phyloP scores from a whole-genome alignment of 805 yeast species.

The Candida sithepensis region DNA sequence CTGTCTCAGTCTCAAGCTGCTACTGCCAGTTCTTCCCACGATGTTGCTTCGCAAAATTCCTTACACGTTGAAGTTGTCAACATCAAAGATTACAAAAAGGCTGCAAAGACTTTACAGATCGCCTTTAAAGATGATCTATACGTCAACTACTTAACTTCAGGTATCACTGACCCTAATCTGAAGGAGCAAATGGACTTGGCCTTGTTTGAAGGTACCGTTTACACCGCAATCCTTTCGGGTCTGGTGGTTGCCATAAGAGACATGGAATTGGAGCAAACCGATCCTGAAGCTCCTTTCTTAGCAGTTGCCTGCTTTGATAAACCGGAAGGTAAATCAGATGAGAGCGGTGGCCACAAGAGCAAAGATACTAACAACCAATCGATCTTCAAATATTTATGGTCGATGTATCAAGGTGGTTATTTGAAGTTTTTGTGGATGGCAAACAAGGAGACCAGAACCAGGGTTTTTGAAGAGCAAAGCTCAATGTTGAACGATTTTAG shows the following conservation, averaged over 20 bases:
- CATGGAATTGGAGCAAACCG: constrained; percentile 38
- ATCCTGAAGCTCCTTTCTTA: constrained; percentile 41
- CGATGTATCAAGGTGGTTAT: constrained; percentile 32
- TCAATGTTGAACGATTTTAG: constrained; percentile 43
- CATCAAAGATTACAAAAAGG: constrained; percentile 46
- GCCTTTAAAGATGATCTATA: constrained; percentile 56
- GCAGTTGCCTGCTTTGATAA: constrained; percentile 52
- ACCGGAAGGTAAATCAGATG: constrained; percentile 16
- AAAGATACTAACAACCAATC: constrained; percentile 18
- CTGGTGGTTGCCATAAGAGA: constrained; percentile 50
- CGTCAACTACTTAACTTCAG: constrained; percentile 46
- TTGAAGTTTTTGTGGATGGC: constrained; percentile 33
- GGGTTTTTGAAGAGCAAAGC: constrained; percentile 48
- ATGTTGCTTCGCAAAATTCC: not conserved
- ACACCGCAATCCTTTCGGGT: constrained; percentile 48
- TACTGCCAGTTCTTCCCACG: not conserved
- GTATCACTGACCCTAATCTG: constrained; percentile 30
- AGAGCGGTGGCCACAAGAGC: not conserved
- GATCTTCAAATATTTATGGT: constrained; percentile 31
- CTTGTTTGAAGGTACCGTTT: constrained; percentile 50
- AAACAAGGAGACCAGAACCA: constrained; percentile 42
- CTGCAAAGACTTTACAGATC: constrained; percentile 49
- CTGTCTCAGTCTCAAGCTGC: not conserved
- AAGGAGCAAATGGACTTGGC: constrained; percentile 44
- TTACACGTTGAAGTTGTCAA: constrained; percentile 31